Conservation (phyloP, 169 alveolate genomes). For the Plasmodium reichenowi region DNA sequence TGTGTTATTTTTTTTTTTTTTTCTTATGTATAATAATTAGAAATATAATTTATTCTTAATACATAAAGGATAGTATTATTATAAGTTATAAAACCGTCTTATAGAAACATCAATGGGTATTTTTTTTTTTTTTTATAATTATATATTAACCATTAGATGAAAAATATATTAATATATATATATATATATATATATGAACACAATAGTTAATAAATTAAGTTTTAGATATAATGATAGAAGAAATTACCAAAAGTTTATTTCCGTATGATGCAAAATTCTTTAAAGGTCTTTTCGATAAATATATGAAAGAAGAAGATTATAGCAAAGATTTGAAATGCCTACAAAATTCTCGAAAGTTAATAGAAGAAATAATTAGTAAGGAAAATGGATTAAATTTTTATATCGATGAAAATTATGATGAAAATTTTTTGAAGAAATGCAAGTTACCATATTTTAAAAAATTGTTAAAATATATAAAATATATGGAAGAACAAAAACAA, state of each 20-base stretch:
- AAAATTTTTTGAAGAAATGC: conserved; percentile 32
- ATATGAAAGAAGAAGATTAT: conserved; percentile 62
- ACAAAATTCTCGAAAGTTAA: conserved; percentile 31
- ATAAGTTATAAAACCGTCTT: too few species aligned
- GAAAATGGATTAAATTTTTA: conserved; percentile 65
- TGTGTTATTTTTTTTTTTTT: too few species aligned
- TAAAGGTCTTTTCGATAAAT: conserved; percentile 52
- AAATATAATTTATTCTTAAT: too few species aligned
- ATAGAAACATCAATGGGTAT: too few species aligned
- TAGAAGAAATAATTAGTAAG: conserved; percentile 63
- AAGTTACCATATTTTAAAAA: conserved; percentile 52
- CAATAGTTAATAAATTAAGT: neutral
- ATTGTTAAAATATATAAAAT: conserved; percentile 12
- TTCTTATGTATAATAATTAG: too few species aligned
- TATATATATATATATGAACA: neutral
- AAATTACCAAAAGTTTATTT: conserved; percentile 54
- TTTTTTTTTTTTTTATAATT: too few species aligned
- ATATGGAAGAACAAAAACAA: neutral
- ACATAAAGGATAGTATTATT: too few species aligned
- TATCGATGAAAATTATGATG: conserved; percentile 35
- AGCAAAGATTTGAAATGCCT: conserved; percentile 29
- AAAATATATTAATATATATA: neutral
- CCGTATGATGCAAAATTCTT: conserved; percentile 54
- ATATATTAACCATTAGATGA: too few species aligned
- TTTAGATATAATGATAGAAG: conserved; percentile 39